A percentile compares a stretch with the other conserved stretches of the same genome.
phyloP scores from a whole-genome alignment of 768 basidiomycete species.

The Auricularia heimuer region DNA sequence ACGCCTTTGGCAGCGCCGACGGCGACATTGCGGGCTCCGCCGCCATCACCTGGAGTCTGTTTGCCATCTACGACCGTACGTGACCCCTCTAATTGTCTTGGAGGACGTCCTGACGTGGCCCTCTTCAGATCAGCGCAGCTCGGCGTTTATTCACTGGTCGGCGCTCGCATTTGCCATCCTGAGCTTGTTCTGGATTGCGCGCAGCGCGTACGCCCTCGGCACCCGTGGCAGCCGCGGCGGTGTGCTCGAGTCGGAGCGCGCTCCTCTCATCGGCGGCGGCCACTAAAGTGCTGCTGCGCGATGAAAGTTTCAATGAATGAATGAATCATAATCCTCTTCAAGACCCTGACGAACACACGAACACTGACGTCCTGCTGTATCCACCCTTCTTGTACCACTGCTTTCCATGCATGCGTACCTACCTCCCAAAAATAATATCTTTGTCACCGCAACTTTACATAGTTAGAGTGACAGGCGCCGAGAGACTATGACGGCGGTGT shows the following conservation, averaged over 20 bases:
- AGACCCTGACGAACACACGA: neutral
- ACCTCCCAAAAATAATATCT: neutral
- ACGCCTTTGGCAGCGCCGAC: slow-evolving; percentile 29
- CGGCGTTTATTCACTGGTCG: slow-evolving; percentile 34
- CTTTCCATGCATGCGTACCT: too few species aligned
- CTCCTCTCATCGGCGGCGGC: slow-evolving; percentile 23
- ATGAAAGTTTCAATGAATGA: neutral
- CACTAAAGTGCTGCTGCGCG: neutral
- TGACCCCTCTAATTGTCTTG: neutral
- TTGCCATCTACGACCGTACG: slow-evolving; percentile 28
- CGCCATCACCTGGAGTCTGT: slow-evolving; percentile 31
- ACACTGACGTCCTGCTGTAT: too few species aligned
- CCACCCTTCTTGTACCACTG: too few species aligned
- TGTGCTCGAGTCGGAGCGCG: slow-evolving; percentile 29
- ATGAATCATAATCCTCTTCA: neutral
- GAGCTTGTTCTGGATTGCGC: slow-evolving; percentile 30
- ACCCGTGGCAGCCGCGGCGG: slow-evolving; percentile 14
- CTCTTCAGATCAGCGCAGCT: slow-evolving; percentile 18
- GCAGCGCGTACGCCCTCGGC: slow-evolving; percentile 19
- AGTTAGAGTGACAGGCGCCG: neutral
- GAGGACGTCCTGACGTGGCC: slow-evolving; percentile 3
- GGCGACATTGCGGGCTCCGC: slow-evolving; percentile 36
- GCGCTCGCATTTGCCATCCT: slow-evolving; percentile 33
- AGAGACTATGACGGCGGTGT: neutral
- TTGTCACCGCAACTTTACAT: neutral